A percentile compares a stretch with the other conserved stretches of the same genome.
Evolutionary conservation across 352 stramenopile genomes (phyloP).

Genomic region (Phytophthora quininea): DNA sequence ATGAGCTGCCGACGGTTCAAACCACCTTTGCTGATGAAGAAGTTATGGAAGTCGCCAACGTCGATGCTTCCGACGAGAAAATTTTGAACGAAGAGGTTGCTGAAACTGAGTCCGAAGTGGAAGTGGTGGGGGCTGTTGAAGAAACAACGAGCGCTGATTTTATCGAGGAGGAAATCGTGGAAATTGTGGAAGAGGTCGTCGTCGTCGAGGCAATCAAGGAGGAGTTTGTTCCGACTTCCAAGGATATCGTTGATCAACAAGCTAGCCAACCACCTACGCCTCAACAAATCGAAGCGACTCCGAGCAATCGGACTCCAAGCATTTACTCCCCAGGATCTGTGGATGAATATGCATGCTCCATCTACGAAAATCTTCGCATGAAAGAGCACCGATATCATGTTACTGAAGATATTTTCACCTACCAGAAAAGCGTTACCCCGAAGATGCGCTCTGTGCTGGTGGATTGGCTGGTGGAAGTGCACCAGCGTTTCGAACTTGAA

Average conservation of each 20-base stretch:
- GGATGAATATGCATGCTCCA: constrained; percentile 62
- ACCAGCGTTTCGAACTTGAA: constrained; percentile 98
- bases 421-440: constrained; percentile 53
- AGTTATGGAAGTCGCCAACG: constrained; percentile 9
- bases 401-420: constrained; percentile 53
- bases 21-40: constrained; percentile 9
- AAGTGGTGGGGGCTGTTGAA: constrained; percentile 7
- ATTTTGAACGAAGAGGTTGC: background rate
- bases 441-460: constrained; percentile 78
- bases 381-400: constrained; percentile 55
- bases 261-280: constrained; percentile 7
- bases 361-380: constrained; percentile 55
- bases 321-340: constrained; percentile 44
- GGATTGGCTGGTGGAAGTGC: constrained; percentile 93
- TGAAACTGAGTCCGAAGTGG: constrained; percentile 9
- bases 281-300: background rate
- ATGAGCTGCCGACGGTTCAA: constrained; percentile 9
- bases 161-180: constrained; percentile 3
- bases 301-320: constrained; percentile 4
- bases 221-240: background rate
- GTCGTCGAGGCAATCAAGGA: constrained; percentile 22
- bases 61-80: background rate
- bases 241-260: constrained; percentile 33
- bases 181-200: constrained; percentile 15
- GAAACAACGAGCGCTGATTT: constrained; percentile 12